Evolutionary conservation across 768 basidiomycete genomes (phyloP), one percentile per base, ranked within the genome.

Genomic region (Erythrobasidium yunnanense): DNA sequence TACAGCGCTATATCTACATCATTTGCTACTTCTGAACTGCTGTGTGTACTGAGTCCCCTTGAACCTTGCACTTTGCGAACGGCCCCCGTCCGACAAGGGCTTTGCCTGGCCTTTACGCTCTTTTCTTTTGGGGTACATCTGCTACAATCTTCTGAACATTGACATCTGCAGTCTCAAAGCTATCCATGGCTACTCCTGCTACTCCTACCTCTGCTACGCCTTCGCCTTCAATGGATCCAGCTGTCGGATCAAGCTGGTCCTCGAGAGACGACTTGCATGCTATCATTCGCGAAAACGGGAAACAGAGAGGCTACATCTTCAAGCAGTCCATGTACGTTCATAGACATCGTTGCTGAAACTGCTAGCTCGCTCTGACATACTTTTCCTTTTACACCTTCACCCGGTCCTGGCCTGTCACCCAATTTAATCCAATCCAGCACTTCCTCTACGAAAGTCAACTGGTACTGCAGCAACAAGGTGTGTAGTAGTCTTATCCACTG

Each of bases 381-480:
- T 42, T n/a, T 42, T 42, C 38, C 38, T 42, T n/a, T 42, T 11
- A 11, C n/a, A 42, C 38, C 38, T 42, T n/a, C n/a, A 11, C 38
- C n/a, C 38, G 11, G 11, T 42, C 38, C n/a, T 11, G 11, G 38
- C n/a, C n/a, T 42, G 38, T n/a, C n/a, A n/a, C n/a, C n/a, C n/a
- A n/a, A n/a, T n/a, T n/a, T n/a, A n/a, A n/a, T n/a, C n/a, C n/a
- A n/a, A n/a, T n/a, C n/a, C 38, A 42, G 38, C 30, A 63, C 60
- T 23, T 63, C 60, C 18, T 25, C 32, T 8, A n/a, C 32, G 15
- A 49, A 23, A 32, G 60, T 63, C 6, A 63, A 29, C 22, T 63
- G 32, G 22, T 63, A 63, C 49, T 63, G 60, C 49, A 49, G 45
- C 29, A 51, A 51, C 60, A 63, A 63, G 60, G 56, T 58, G 5